phyloP scores from a whole-genome alignment of 257 asterid genomes.

The Solanum piurae region DNA sequence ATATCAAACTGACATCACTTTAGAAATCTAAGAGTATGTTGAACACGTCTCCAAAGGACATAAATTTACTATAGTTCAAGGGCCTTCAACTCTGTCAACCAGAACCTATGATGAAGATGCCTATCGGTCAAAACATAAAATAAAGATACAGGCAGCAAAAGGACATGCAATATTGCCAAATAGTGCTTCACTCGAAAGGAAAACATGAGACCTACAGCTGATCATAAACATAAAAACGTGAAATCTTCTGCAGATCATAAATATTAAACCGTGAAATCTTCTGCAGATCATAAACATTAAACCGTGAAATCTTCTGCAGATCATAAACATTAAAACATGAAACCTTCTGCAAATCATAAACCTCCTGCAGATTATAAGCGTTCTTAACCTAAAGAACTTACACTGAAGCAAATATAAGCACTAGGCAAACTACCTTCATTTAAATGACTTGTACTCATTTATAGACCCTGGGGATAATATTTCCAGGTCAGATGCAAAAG shows the following conservation, averaged over 20 bases:
- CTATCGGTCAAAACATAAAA: not conserved
- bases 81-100: not conserved
- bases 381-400: not conserved
- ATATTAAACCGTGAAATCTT: not conserved
- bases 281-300: not conserved
- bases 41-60: not conserved
- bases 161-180: not conserved
- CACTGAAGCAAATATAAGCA: not conserved
- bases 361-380: not conserved
- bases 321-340: not conserved
- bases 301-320: not conserved
- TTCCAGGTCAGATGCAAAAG: not conserved
- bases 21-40: not conserved
- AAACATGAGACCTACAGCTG: not conserved
- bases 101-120: not conserved
- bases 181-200: not conserved
- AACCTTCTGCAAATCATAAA: not conserved
- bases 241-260: not conserved
- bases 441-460: not conserved
- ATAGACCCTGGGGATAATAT: not conserved
- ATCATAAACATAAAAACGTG: not conserved
- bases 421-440: not conserved
- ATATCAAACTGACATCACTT: not conserved
- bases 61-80: not conserved
- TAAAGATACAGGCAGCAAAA: not conserved